Evolutionary conservation across 2,329 filamentous ascomycete species (phyloP).

Genomic region (Raffaelea albimanens): DNA sequence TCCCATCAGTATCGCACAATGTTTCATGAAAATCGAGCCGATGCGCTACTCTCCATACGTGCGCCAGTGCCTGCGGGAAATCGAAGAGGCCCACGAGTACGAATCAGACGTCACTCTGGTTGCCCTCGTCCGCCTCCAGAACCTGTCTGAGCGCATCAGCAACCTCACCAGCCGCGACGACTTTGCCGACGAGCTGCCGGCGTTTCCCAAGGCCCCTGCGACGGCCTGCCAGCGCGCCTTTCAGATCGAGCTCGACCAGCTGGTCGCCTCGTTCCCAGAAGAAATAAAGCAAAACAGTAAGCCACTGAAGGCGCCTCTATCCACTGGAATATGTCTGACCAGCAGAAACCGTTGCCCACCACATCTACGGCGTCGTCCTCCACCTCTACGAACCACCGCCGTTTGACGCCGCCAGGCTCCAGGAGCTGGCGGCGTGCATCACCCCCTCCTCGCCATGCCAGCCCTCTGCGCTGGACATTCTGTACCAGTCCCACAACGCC

Average conservation of each 20-base stretch:
- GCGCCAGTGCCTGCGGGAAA: conserved; percentile 36
- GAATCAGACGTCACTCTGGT: conserved; percentile 36
- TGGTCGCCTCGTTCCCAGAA: conserved; percentile 25
- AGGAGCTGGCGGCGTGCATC: conserved; percentile 31
- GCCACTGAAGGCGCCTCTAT: neutral
- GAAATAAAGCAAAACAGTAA: conserved; percentile 27
- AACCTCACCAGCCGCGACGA: conserved; percentile 28
- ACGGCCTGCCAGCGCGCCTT: conserved; percentile 37
- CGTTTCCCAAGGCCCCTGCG: conserved; percentile 28
- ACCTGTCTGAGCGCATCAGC: conserved; percentile 39
- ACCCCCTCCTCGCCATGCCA: conserved; percentile 16
- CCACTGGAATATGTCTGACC: neutral
- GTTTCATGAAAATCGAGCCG: conserved; percentile 34
- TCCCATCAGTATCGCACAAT: conserved; percentile 32
- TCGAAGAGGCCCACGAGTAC: conserved; percentile 34
- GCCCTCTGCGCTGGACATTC: conserved; percentile 35
- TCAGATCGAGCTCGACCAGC: conserved; percentile 33
- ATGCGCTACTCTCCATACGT: conserved; percentile 44
- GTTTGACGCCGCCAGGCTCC: conserved; percentile 29
- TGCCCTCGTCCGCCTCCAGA: conserved; percentile 38
- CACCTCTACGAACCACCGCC: conserved; percentile 39
- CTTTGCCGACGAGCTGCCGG: conserved; percentile 21
- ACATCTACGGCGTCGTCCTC: conserved; percentile 30
- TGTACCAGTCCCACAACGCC: conserved; percentile 38
- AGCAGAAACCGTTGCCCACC: conserved; percentile 28